Base-by-base conservation (phyloP, 768 basidiomycete genomes). In the Termitomyces sp. region DNA sequence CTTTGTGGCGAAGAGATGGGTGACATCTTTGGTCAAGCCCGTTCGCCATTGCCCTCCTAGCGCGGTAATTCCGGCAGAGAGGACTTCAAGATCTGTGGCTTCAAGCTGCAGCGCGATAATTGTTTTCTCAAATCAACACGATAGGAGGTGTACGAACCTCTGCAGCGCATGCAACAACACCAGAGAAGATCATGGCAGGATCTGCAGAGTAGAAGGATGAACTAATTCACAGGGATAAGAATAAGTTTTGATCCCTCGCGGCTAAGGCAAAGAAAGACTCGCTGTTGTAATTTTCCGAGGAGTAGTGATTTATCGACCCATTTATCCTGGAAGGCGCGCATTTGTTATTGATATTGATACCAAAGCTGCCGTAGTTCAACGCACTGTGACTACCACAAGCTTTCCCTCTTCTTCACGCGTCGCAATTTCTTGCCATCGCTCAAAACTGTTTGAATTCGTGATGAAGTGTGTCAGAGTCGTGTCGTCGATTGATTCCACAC, bases 41-140 rank as follows among this genome's bases (percentile, higher is more conserved):
- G 73, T 71, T 25, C 90, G 82, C 85, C 85, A 92, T 69, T 91
- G 87, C 0, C 95, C 95, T 3, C 95, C 94, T 4, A 91, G 81
- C 0, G 85, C 82, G 2, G 79, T 77, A 29, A 95, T 83, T 0
- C 86, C 90, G 0, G 85, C 87, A 0, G 81, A 79, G 40, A 96
- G 80, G 2, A 87, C 82, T 65, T 90, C 89, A 27, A 84, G 71
- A 68, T 96, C 94, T 8, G 82, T 60, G 1, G 75, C 50, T 0
- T 85, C 81, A 4, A 93, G 74, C 81, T 89, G 61, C 8, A 54
- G 19, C 23, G 14, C 4, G 21, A 40, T 46, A 50, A 43, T 59
- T 47, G 23, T 29, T 29, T 17, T 38, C 25, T 19, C 11, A 34
- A 14, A 27, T 16, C 9, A 34, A 27, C 27, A 19, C 40, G 27